Evolutionary conservation across 306 rosid genomes (phyloP).

Genomic region (Lablab purpureus): DNA sequence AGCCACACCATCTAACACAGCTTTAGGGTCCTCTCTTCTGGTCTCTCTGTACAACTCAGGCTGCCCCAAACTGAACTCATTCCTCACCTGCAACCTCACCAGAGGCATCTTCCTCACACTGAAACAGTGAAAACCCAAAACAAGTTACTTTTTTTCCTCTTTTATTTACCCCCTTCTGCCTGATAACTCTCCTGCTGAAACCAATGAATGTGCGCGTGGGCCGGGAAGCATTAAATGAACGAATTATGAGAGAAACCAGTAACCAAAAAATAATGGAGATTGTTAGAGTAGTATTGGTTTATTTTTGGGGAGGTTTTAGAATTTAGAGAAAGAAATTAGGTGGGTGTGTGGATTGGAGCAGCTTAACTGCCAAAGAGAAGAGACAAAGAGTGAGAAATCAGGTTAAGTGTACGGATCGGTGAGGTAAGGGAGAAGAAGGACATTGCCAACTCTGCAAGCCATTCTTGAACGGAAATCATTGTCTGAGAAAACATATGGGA

Average conservation of each 20-base stretch:
- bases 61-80: conserved; percentile 73
- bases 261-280: conserved; percentile 5
- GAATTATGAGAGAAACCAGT: conserved; percentile 45
- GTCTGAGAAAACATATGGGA: conserved; percentile 29
- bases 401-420: conserved; percentile 53
- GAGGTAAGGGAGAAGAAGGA: conserved; percentile 58
- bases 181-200: conserved; percentile 19
- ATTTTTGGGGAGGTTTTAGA: neutral
- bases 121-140: conserved; percentile 32
- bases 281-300: neutral
- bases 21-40: conserved; percentile 88
- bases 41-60: conserved; percentile 72
- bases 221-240: conserved; percentile 59
- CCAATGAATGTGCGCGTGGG: conserved; percentile 41
- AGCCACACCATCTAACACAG: conserved; percentile 84
- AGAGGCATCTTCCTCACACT: conserved; percentile 70
- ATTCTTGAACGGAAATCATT: conserved; percentile 65
- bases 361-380: conserved; percentile 74
- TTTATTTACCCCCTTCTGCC: neutral
- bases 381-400: conserved; percentile 34
- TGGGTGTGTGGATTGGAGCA: conserved; percentile 65
- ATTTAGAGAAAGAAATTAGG: conserved; percentile 47
- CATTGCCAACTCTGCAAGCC: conserved; percentile 97
- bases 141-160: neutral
- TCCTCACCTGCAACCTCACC: conserved; percentile 79